Evolutionary conservation across 768 basidiomycete species (phyloP), one percentile per base, ranked within the genome.

Genomic region (Leccinum imitatum): DNA sequence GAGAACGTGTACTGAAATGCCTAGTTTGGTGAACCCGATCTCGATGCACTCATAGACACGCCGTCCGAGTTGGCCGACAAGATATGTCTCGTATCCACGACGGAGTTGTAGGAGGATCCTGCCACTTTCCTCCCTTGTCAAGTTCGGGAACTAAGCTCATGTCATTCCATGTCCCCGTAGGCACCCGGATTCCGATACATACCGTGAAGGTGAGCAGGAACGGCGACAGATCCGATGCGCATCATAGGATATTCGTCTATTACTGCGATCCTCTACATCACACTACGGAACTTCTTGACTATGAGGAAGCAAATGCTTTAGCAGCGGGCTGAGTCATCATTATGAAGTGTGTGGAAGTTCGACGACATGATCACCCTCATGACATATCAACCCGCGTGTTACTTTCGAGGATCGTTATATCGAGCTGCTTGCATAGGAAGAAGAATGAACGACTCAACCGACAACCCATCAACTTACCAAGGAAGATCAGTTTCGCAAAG

Each of bases 161-260:
- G 6, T 6, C 27, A 10, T 53, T 23, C 30, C 7, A 3, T 30
- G 30, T 30, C 30, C 30, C 30, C 30, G 8, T n/a, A 87, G 87
- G 84, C 87, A 0, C 82, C 83, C 3, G 74, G 76, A 23, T 89
- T 88, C 76, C 83, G 87, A 55, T 89, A 88, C 61, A 67, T 83
- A 33, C 69, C 68, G 3, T 78, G 60, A 61, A 39, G 2, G 33
- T 9, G 13, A 46, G 44, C 10, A 46, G 19, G 19, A 11, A 46
- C n/a, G 35, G 14, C 14, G 6, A 23, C 7, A 19, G 19, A 33
- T 19, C 13, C 7, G 4, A 14, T 52, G 51, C 31, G n/a, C 17
- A 8, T 33, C 19, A 33, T 33, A 33, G 13, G 17, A 17, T 52
- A 17, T 1, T 7, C 0, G 37, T 17, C 15, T 30, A 37, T 19